A percentile compares a stretch with the other conserved stretches of the same genome.
phyloP scores from a whole-genome alignment of 371 early-diverging fungal species.

The Apophysomyces elegans region DNA sequence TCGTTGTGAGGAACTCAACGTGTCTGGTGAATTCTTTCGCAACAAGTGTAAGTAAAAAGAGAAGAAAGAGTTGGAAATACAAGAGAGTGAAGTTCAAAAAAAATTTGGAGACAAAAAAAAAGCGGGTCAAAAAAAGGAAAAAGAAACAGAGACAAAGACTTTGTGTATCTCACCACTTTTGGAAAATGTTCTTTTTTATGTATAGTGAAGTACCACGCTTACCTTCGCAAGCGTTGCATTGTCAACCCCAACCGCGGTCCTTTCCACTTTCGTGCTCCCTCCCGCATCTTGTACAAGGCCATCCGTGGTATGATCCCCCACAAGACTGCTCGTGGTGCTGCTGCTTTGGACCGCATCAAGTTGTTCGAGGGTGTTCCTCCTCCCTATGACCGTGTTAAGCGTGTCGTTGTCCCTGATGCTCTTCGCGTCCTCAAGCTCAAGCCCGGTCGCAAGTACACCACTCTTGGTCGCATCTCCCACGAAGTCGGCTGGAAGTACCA shows the following conservation, averaged over 20 bases:
- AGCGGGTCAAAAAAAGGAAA: background rate
- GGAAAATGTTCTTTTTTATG: constrained; percentile 8
- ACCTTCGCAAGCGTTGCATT: constrained; percentile 98
- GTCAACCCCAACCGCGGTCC: constrained; percentile 99
- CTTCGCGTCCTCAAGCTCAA: constrained; percentile 96
- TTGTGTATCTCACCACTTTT: background rate
- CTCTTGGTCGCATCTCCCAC: constrained; percentile 90
- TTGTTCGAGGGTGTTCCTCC: constrained; percentile 99
- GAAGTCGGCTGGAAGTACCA: constrained; percentile 99
- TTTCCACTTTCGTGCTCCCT: constrained; percentile 99
- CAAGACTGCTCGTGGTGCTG: constrained; percentile 98
- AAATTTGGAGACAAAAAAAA: constrained; percentile 4
- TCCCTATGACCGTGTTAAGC: constrained; percentile 96
- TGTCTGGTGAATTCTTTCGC: constrained; percentile 98
- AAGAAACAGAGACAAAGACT: too few relatives aligned
- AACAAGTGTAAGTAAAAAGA: constrained; percentile 87
- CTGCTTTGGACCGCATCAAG: constrained; percentile 97
- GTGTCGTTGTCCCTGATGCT: constrained; percentile 96
- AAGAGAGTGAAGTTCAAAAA: background rate
- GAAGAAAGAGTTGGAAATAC: background rate
- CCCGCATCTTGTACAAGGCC: constrained; percentile 97
- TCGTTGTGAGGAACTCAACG: constrained; percentile 97
- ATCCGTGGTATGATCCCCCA: constrained; percentile 99
- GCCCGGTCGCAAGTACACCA: constrained; percentile 98
- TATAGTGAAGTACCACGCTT: constrained; percentile 94